phyloP scores from a whole-genome alignment of 352 stramenopile genomes.

The Phytopythium oedochilum region DNA sequence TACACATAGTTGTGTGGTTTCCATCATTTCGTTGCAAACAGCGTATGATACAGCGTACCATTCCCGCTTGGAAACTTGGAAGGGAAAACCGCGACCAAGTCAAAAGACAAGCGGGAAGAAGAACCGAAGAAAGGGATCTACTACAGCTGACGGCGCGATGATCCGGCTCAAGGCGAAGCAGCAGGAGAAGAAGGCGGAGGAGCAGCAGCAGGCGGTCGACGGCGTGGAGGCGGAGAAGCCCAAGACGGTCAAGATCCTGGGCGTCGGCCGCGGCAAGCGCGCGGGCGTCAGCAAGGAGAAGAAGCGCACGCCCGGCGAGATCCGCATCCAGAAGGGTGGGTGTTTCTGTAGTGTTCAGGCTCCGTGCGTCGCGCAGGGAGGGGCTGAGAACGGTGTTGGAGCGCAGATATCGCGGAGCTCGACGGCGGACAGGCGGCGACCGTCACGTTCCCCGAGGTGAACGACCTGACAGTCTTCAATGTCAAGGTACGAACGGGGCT shows the following conservation, averaged over 20 bases:
- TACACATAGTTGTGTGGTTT: too few relatives aligned
- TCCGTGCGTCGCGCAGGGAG: neutral
- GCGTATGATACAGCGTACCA: too few relatives aligned
- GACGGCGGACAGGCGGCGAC: conserved; percentile 95
- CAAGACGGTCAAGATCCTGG: conserved; percentile 81
- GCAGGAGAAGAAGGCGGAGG: conserved; percentile 81
- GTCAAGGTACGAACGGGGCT: conserved; percentile 85
- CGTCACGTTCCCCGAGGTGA: conserved; percentile 95
- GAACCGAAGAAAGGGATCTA: too few relatives aligned
- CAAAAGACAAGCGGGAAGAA: too few relatives aligned
- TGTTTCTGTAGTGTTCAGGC: neutral
- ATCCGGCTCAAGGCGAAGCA: conserved; percentile 85
- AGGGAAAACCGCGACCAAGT: too few relatives aligned
- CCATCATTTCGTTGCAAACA: too few relatives aligned
- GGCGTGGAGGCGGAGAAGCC: conserved; percentile 32
- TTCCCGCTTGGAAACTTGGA: too few relatives aligned
- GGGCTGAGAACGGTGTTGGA: neutral
- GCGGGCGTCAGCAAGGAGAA: conserved; percentile 71
- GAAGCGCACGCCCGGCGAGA: conserved; percentile 95
- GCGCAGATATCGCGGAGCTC: conserved; percentile 95
- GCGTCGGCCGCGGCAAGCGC: conserved; percentile 76
- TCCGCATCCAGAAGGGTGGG: conserved; percentile 97
- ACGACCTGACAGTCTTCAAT: conserved; percentile 94
- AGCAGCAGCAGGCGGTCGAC: conserved; percentile 35
- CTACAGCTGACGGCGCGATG: conserved; percentile 18